Conservation (phyloP, 805 yeast genomes). For the Hanseniaspora taiwanica region DNA sequence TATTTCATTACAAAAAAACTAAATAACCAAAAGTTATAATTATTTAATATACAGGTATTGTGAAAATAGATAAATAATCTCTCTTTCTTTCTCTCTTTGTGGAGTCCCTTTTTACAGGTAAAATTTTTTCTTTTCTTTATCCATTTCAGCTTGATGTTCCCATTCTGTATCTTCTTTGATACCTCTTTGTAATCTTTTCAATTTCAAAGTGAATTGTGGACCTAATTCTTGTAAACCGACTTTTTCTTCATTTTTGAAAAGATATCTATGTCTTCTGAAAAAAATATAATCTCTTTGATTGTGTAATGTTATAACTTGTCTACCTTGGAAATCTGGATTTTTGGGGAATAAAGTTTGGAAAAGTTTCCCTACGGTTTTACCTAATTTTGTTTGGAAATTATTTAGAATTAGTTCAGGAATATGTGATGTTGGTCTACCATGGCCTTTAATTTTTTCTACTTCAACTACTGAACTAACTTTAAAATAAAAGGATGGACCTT, state of each 20-base stretch:
- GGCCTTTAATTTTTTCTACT: slow-evolving; percentile 67
- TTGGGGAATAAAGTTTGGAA: slow-evolving; percentile 91
- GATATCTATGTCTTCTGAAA: slow-evolving; percentile 88
- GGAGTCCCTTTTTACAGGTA: slow-evolving; percentile 35
- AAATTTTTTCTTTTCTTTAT: slow-evolving; percentile 87
- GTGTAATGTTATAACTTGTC: slow-evolving; percentile 91
- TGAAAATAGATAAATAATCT: neutral
- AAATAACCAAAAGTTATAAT: too few relatives aligned
- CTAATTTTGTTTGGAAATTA: slow-evolving; percentile 84
- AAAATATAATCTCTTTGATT: slow-evolving; percentile 93
- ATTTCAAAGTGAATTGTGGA: slow-evolving; percentile 84
- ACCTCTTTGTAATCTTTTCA: slow-evolving; percentile 85
- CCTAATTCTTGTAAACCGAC: slow-evolving; percentile 95
- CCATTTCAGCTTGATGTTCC: slow-evolving; percentile 96
- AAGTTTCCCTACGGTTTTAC: slow-evolving; percentile 83
- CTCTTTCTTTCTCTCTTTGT: too few relatives aligned
- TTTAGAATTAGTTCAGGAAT: slow-evolving; percentile 85
- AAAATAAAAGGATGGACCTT: slow-evolving; percentile 91
- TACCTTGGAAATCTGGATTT: slow-evolving; percentile 84
- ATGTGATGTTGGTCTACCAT: slow-evolving; percentile 83
- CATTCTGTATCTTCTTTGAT: slow-evolving; percentile 85
- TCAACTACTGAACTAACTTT: slow-evolving; percentile 66
- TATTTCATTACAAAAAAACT: too few relatives aligned
- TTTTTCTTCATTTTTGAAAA: slow-evolving; percentile 77
- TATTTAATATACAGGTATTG: neutral